Conservation (phyloP, 495 filamentous ascomycete species). For the Penicillium arizonense region DNA sequence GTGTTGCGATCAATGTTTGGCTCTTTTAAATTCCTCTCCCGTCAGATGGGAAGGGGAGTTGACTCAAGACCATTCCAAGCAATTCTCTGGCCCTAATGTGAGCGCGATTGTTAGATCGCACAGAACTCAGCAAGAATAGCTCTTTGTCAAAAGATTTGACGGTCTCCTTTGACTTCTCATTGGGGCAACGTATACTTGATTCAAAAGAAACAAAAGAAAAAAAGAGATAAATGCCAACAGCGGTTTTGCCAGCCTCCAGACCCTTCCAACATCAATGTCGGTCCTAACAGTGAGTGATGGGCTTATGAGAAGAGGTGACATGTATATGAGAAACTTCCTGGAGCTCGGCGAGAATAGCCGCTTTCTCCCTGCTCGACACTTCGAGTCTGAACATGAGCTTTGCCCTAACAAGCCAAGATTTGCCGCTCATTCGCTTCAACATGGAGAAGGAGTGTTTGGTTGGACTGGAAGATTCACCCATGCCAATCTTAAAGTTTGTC, state of each 20-base stretch:
- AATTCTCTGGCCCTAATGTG: not conserved
- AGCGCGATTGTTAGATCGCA: not conserved
- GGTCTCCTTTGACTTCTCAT: not conserved
- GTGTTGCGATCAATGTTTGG: not conserved
- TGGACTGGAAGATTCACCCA: not conserved
- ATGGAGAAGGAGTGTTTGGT: not conserved
- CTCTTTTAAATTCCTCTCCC: no score
- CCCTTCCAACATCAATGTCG: not conserved
- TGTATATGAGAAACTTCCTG: not conserved
- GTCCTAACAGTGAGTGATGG: not conserved
- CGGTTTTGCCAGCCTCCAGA: not conserved
- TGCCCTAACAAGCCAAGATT: not conserved
- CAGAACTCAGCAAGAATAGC: not conserved
- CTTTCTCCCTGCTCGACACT: not conserved
- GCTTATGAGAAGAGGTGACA: slow-evolving; percentile 3
- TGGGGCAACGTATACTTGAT: not conserved
- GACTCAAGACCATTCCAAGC: not conserved
- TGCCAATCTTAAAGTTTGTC: not conserved
- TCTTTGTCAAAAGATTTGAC: not conserved
- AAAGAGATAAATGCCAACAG: not conserved
- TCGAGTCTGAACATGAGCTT: slow-evolving; percentile 1
- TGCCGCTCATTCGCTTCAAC: not conserved
- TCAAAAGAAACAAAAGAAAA: not conserved
- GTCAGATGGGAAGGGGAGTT: no score
- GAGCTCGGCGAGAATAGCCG: not conserved